These are phyloP conservation scores for Elsinoe ampelina DNA, from an alignment of 2,329 filamentous ascomycete genomes.

Conservation along the genomic window DNA sequence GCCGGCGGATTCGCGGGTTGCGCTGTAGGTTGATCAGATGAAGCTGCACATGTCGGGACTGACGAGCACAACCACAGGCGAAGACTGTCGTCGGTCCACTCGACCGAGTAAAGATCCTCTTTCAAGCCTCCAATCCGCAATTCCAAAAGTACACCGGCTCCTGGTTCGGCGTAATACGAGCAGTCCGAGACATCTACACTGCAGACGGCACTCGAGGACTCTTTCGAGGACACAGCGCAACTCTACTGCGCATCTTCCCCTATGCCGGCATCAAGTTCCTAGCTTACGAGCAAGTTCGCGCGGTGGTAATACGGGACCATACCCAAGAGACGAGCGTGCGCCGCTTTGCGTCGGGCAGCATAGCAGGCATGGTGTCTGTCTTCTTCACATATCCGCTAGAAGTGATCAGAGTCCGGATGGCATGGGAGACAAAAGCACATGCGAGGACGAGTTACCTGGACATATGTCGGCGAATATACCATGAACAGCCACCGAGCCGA, in stretches of 20 bases:
- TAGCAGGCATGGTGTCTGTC: slow-evolving; percentile 80
- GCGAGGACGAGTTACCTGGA: slow-evolving; percentile 59
- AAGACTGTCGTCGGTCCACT: slow-evolving; percentile 94
- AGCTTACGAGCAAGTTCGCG: slow-evolving; percentile 91
- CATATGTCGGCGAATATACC: slow-evolving; percentile 80
- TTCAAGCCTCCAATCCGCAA: slow-evolving; percentile 88
- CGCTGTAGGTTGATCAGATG: slow-evolving; percentile 54
- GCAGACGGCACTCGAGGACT: slow-evolving; percentile 66
- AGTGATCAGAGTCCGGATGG: slow-evolving; percentile 81
- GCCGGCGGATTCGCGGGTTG: slow-evolving; percentile 88
- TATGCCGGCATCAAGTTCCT: slow-evolving; percentile 98
- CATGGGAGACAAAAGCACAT: slow-evolving; percentile 80
- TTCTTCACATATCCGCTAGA: slow-evolving; percentile 96
- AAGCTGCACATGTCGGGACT: not conserved
- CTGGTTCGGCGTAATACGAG: slow-evolving; percentile 73
- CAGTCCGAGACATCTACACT: slow-evolving; percentile 73
- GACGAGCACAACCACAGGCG: slow-evolving; percentile 46
- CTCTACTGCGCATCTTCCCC: slow-evolving; percentile 86
- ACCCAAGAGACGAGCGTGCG: slow-evolving; percentile 72
- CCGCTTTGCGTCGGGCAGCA: slow-evolving; percentile 61
- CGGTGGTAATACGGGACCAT: slow-evolving; percentile 59
- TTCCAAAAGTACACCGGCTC: slow-evolving; percentile 88
- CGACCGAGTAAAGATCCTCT: slow-evolving; percentile 96
- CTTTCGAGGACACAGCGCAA: slow-evolving; percentile 90
- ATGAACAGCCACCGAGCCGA: slow-evolving; percentile 49